Base-by-base conservation (phyloP, 2,329 filamentous ascomycete genomes). In the Escovopsis sp. region DNA sequence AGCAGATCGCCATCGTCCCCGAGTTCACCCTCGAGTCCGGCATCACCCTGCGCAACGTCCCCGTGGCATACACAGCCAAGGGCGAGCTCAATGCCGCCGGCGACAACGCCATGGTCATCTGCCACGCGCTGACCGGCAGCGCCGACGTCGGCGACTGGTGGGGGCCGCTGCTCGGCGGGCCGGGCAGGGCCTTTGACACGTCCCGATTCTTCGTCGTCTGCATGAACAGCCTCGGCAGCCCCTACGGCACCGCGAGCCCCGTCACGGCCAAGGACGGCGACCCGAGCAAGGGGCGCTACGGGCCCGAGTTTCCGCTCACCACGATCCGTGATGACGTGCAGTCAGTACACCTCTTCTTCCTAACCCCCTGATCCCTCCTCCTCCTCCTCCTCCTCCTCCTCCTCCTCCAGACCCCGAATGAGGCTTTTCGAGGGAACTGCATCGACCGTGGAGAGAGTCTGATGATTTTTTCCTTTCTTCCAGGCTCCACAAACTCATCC, bases 251-350 rank as follows among this genome's bases (percentile, higher is more conserved):
- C 39, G 82, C 81, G n/a, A 88, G 83, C 52, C 83, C 84, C 1
- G 82, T 88, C 35, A 98, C 90, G 2, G 78, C 77, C 46, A 92
- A 84, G 55, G 79, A 94, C 50, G 86, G 86, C 12, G 73, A 92
- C 47, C 61, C 70, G 13, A 65, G 64, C 35, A 76, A 82, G 42
- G 86, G 74, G 14, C 72, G 72, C 46, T 98, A 98, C 51, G 90
- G 90, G 0, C 90, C 90, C 1, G 90, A 98, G 51, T 98, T 98
- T 47, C 90, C 90, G 32, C 62, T 98, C 43, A 94, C 90, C 1
- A 96, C 90, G 0, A 84, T 98, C 43, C 70, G 88, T 45, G 90
- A 98, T 54, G 90, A 98, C 61, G 88, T 96, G 35, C 86, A 82
- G 82, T 90, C 61, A 62, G 79, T 25, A 14, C n/a, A n/a, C 10